These are phyloP conservation scores for Flaveria sonorensis DNA, from an alignment of 129 eudicot species.

Conservation along the genomic window DNA sequence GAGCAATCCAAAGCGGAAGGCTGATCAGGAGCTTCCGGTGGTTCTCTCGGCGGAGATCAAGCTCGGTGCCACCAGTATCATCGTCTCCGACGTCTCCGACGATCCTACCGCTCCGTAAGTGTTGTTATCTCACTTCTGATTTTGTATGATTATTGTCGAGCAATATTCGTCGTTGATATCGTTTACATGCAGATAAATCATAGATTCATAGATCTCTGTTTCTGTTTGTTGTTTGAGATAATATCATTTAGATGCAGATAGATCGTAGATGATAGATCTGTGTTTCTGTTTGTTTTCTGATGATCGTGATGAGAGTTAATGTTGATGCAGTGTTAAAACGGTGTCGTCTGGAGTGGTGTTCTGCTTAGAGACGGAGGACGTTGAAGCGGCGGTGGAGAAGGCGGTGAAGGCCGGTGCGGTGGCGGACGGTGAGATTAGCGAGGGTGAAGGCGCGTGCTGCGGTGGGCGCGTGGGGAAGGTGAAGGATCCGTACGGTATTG, in stretches of 20 bases:
- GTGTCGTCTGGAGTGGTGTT: conserved; percentile 45
- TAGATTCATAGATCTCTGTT: not conserved
- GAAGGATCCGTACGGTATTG: conserved; percentile 75
- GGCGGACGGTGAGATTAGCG: conserved; percentile 43
- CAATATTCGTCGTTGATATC: not conserved
- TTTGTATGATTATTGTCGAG: not conserved
- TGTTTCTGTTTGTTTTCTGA: not conserved
- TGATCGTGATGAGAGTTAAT: not conserved
- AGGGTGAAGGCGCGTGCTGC: conserved; percentile 59
- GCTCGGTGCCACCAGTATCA: conserved; percentile 47
- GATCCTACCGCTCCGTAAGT: conserved; percentile 53
- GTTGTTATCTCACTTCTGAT: not conserved
- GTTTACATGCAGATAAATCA: not conserved
- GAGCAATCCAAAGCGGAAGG: conserved; percentile 66
- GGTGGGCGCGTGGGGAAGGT: conserved; percentile 73
- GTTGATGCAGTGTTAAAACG: not conserved
- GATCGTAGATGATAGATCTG: not conserved
- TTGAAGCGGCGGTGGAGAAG: conserved; percentile 64
- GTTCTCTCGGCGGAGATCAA: conserved; percentile 79
- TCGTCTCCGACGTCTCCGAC: conserved; percentile 64
- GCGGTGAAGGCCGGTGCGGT: conserved; percentile 77
- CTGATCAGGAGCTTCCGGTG: conserved; percentile 81
- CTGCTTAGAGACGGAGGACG: conserved; percentile 67
- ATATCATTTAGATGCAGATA: not conserved
- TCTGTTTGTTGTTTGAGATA: too few relatives aligned